Evolutionary conservation across 768 basidiomycete species (phyloP), one percentile per base, ranked within the genome.

Genomic region (Termitomyces sp.): DNA sequence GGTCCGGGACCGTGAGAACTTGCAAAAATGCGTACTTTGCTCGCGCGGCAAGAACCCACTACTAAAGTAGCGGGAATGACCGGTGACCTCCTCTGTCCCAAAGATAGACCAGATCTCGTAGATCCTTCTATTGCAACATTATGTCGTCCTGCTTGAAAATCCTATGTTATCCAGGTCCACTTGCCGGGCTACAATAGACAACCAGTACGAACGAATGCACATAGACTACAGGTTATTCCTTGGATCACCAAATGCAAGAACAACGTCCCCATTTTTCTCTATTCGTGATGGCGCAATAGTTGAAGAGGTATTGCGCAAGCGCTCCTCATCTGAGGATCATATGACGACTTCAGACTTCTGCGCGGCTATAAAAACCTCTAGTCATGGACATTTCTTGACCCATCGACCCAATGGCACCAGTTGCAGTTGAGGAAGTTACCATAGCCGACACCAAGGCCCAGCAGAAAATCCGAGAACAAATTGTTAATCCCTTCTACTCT

Each of bases 401-500:
- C 58, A 63, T 46, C 44, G 7, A 62, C 38, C 28, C 35, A 53
- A 68, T 68, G 67, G 61, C 66, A 44, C 66, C 67, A 28, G 59
- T 62, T 52, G 60, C 66, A 59, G 54, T 61, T 56, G 41, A 60
- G n/a, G 62, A 66, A 54, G 8, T 59, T 26, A 32, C 55, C 33
- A 46, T 30, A 10, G 52, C 26, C 12, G 35, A 50, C 47, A 44
- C 52, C 33, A 61, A 59, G 41, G 52, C 35, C n/a, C 40, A 46
- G 47, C 44, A 52, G 13, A 61, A 62, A 10, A 51, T 23, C 26
- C 61, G 62, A 35, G 53, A 55, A 13, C 49, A 61, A 56, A 60
- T 78, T 38, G 72, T 83, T 72, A 88, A 88, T 66, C 83, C 85
- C 0, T 89, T 89, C 71, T 88, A 89, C 63, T 87, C 85, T 4